Percentiles rank a stretch among this genome's conserved stretches.
Conservation (phyloP, 352 stramenopile genomes). For the Pythium grandisporangium region DNA sequence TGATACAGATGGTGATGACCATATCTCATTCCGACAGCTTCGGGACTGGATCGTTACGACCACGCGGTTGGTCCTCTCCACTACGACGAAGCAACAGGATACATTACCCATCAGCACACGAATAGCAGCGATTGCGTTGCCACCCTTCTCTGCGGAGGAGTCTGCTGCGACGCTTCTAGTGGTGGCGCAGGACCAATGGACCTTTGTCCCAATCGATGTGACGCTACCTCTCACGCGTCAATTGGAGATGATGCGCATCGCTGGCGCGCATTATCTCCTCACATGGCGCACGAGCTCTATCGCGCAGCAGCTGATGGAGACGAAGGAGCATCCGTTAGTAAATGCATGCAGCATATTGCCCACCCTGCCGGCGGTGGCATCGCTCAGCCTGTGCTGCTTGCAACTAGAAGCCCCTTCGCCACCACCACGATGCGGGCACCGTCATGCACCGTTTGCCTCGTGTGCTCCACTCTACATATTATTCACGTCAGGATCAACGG, state of each 20-base stretch:
- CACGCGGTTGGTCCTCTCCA: too few species aligned
- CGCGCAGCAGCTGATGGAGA: not conserved
- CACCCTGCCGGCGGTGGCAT: not conserved
- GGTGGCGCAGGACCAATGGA: slow-evolving; percentile 14
- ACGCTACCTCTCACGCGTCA: slow-evolving; percentile 19
- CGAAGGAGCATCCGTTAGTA: too few species aligned
- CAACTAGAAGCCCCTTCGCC: not conserved
- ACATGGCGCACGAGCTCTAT: slow-evolving; percentile 7
- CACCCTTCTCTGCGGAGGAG: slow-evolving; percentile 37
- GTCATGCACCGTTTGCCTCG: not conserved
- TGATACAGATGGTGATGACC: too few species aligned
- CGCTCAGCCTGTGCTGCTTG: not conserved
- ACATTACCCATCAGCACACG: too few species aligned
- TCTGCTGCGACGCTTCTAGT: slow-evolving; percentile 27
- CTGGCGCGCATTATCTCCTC: slow-evolving; percentile 18
- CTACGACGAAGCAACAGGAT: slow-evolving; percentile 2
- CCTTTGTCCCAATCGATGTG: slow-evolving; percentile 39
- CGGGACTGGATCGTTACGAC: too few species aligned
- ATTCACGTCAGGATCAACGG: slow-evolving; percentile 51
- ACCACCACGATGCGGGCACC: not conserved
- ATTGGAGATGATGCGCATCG: slow-evolving; percentile 14
- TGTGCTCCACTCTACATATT: slow-evolving; percentile 55
- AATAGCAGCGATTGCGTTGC: slow-evolving; percentile 33
- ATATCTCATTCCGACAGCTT: too few species aligned
- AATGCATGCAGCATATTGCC: too few species aligned